phyloP scores from a whole-genome alignment of 1,139 yeast species.

The Pneumocystis carinii region DNA sequence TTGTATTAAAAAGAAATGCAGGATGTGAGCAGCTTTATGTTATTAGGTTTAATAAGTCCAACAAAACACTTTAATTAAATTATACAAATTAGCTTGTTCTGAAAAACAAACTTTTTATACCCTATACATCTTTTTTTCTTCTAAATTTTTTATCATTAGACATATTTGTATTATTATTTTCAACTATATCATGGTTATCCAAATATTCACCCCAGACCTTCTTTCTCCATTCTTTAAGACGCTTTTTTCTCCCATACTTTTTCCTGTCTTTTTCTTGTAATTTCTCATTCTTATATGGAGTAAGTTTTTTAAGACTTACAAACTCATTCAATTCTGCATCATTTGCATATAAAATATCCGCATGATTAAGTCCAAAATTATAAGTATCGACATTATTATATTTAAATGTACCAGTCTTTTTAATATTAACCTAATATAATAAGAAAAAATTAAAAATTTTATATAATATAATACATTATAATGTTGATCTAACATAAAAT shows the following conservation, averaged over 20 bases:
- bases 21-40: constrained; percentile 11
- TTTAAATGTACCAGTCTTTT: constrained; percentile 56
- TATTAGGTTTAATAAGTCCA: constrained; percentile 6
- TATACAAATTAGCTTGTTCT: background rate
- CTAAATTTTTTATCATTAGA: background rate
- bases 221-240: constrained; percentile 80
- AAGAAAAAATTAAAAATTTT: constrained; percentile 23
- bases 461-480: constrained; percentile 24
- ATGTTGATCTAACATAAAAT: constrained; percentile 45
- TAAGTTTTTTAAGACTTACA: constrained; percentile 81
- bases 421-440: constrained; percentile 30
- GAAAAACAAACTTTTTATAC: background rate
- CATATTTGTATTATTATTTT: background rate
- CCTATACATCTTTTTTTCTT: background rate
- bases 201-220: constrained; percentile 39
- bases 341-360: constrained; percentile 82
- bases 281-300: constrained; percentile 76
- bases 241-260: constrained; percentile 66
- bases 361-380: constrained; percentile 65
- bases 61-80: background rate
- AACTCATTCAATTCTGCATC: constrained; percentile 70
- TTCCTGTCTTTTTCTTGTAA: constrained; percentile 62
- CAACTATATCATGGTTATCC: background rate
- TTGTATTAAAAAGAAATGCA: constrained; percentile 9
- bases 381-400: constrained; percentile 96